These are phyloP conservation scores for Barnettozyma hawaiiensis DNA, from an alignment of 1,139 yeast genomes.

Conservation along the genomic window DNA sequence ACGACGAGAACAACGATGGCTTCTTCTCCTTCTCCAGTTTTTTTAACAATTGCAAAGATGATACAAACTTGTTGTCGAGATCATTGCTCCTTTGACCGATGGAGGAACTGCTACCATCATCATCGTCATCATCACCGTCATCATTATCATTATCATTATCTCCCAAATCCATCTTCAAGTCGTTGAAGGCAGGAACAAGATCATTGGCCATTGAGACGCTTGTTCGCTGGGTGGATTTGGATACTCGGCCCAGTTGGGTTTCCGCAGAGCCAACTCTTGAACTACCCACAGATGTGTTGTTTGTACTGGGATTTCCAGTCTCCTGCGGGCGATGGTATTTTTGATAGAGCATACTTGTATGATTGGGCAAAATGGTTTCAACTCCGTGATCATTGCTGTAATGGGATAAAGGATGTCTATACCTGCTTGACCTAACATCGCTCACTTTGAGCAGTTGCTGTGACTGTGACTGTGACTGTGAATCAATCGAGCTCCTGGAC, in stretches of 20 bases:
- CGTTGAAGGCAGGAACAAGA: conserved; percentile 22
- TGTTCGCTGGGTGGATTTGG: conserved; percentile 8
- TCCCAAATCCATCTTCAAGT: conserved; percentile 20
- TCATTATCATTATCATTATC: conserved; percentile 4
- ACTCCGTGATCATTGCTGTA: conserved; percentile 14
- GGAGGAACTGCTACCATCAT: neutral
- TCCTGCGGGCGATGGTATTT: neutral
- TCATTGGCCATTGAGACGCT: conserved; percentile 20
- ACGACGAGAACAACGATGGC: neutral
- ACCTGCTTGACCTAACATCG: conserved; percentile 5
- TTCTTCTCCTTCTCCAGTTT: conserved; percentile 2
- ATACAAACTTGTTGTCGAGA: conserved; percentile 4
- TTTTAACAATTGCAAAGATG: conserved; percentile 4
- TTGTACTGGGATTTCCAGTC: neutral
- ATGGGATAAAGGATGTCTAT: conserved; percentile 21
- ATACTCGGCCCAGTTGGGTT: neutral
- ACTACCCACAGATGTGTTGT: neutral
- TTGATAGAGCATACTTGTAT: neutral
- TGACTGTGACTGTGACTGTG: neutral
- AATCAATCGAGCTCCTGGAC: neutral
- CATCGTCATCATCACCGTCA: neutral
- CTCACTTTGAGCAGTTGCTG: neutral
- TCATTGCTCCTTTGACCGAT: conserved; percentile 2
- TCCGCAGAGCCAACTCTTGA: conserved; percentile 1
- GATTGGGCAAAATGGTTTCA: conserved; percentile 18